Conservation (phyloP, 1,139 yeast genomes). For the Nakaseomyces nivariensis region DNA sequence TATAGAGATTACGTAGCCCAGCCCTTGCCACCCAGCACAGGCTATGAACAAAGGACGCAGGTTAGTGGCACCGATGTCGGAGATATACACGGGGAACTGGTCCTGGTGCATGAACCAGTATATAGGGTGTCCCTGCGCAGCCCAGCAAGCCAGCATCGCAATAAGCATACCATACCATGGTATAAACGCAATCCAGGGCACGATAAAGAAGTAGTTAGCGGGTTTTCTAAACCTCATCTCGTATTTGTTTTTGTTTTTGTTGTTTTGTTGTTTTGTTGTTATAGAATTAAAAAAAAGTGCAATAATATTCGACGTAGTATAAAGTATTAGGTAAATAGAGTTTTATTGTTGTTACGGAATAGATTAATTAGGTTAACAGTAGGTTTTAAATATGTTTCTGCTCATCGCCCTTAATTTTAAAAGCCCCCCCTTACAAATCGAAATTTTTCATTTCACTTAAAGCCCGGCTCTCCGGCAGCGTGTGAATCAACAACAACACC, state of each 20-base stretch:
- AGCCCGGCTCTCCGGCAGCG: no score
- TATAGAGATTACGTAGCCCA: slow-evolving; percentile 58
- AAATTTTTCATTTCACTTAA: no score
- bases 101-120: slow-evolving; percentile 45
- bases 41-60: slow-evolving; percentile 74
- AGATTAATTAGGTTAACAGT: no score
- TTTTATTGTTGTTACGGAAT: no score
- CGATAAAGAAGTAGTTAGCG: slow-evolving; percentile 32
- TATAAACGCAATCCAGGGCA: slow-evolving; percentile 48
- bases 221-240: slow-evolving; percentile 13
- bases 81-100: slow-evolving; percentile 59
- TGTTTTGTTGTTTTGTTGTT: neutral
- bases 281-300: no score
- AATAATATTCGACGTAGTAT: no score
- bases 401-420: no score
- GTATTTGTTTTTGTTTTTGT: neutral
- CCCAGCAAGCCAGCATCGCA: slow-evolving; percentile 63
- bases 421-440: no score
- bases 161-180: slow-evolving; percentile 77
- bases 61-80: slow-evolving; percentile 79
- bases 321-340: no score
- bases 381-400: no score
- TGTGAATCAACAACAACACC: no score
- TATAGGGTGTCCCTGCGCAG: slow-evolving; percentile 66
- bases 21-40: slow-evolving; percentile 71